Conservation (phyloP, 345 rosid species). For the Mangifera indica region DNA sequence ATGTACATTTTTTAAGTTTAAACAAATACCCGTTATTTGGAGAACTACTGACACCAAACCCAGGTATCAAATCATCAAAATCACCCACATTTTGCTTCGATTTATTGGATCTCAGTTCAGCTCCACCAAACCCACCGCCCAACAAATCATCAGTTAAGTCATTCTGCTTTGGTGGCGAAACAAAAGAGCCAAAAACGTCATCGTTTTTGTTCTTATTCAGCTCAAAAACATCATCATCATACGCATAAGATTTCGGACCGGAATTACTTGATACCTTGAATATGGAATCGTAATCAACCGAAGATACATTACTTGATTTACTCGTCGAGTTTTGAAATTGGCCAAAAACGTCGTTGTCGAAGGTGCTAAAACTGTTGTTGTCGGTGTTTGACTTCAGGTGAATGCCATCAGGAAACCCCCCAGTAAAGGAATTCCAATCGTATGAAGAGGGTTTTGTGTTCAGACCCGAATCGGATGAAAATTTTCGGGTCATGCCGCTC, state of each 20-base stretch:
- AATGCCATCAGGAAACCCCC: constrained; percentile 33
- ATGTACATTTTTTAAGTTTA: constrained; percentile 3
- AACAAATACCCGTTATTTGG: constrained; percentile 43
- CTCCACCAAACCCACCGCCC: constrained; percentile 41
- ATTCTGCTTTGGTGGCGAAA: constrained; percentile 40
- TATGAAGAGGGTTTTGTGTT: constrained; percentile 24
- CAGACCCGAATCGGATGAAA: constrained; percentile 17
- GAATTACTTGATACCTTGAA: constrained; percentile 34
- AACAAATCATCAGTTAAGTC: constrained; percentile 52
- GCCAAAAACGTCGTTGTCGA: constrained; percentile 46
- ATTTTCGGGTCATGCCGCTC: constrained; percentile 28
- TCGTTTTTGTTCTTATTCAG: constrained; percentile 31
- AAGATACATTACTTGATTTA: constrained; percentile 31
- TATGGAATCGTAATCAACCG: constrained; percentile 51
- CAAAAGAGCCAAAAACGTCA: constrained; percentile 48
- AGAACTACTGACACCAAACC: constrained; percentile 55
- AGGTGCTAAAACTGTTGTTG: constrained; percentile 33
- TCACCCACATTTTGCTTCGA: constrained; percentile 32
- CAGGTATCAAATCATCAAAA: constrained; percentile 71
- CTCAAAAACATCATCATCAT: constrained; percentile 43
- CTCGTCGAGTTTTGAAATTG: constrained; percentile 36
- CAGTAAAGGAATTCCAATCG: constrained; percentile 32
- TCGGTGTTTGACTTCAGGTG: constrained; percentile 29
- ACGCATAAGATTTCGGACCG: constrained; percentile 32
- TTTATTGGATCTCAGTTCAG: constrained; percentile 29